Base-by-base conservation (phyloP, 75 land plant species). In the Cryptomeria japonica region DNA sequence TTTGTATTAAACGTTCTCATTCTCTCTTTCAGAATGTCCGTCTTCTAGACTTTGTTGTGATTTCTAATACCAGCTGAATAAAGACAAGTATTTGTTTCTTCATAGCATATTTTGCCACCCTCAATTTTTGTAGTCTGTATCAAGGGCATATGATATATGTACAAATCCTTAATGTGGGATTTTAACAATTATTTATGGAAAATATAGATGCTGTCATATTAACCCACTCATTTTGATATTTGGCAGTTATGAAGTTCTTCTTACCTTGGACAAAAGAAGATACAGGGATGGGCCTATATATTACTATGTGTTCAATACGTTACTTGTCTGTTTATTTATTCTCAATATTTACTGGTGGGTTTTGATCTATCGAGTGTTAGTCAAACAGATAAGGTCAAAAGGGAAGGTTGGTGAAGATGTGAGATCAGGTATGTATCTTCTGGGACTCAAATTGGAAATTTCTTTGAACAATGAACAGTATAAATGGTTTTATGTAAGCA, bases 281-380 rank as follows among this genome's bases (percentile, higher is more conserved):
- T 42, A 85, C 18, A 83, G 28, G 82, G 0, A 89, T 47, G 91
- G 80, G 14, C 88, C 91, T n/a, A 56, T 90, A 56, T 86, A 86
- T 58, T 91, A 91, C 85, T 91, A 90, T 64, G 39, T 86, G 36
- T 72, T 47, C 46, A 91, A 91, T 79, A 91, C 88, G 1, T 80
- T 91, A 47, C 91, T 91, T 38, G 83, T 91, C 58, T 86, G 80
- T 49, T 83, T 91, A 44, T 64, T 91, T 41, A 83, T 91, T 51
- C 83, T 91, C 13, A 92, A 91, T 18, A 72, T 91, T 83, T 91
- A 89, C 42, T 91, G 91, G 91, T 90, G 91, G 91, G 22, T 91
- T 39, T 88, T 91, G 41, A 91, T 91, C 36, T 91, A 37, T 38
- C 91, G 91, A 51, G 90, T 89, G 91, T 78, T 91, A 42, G 85